A percentile compares a stretch with the other conserved stretches of the same genome.
Evolutionary conservation across 78 protist genomes (phyloP).

Genomic region (Neovahlkampfia damariscottae): DNA sequence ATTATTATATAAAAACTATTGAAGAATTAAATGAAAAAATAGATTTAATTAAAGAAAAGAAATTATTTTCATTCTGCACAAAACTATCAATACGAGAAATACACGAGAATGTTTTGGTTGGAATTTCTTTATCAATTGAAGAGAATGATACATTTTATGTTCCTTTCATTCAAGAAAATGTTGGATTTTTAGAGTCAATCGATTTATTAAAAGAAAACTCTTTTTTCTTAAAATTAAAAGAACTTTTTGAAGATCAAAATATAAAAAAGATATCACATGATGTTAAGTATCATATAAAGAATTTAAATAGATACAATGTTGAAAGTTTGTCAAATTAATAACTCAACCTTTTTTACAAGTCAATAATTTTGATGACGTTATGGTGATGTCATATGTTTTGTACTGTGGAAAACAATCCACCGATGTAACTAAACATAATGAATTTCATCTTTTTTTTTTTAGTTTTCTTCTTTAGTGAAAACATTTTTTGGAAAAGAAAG

Average conservation of each 20-base stretch:
- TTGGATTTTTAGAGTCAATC: neutral
- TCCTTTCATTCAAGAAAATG: neutral
- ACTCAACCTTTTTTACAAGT: too few species aligned
- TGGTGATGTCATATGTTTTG: slow-evolving; percentile 6
- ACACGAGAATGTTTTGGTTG: neutral
- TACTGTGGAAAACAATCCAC: neutral
- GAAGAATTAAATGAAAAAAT: too few species aligned
- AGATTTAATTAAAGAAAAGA: too few species aligned
- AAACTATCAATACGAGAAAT: neutral
- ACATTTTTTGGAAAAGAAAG: neutral
- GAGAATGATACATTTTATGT: neutral
- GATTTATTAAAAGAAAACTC: neutral
- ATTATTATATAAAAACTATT: too few species aligned
- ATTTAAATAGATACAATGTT: neutral
- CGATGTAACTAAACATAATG: neutral
- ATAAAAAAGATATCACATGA: neutral
- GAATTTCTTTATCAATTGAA: neutral
- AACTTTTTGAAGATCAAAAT: neutral
- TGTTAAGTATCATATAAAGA: neutral
- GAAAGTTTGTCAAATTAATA: too few species aligned
- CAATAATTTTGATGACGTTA: slow-evolving; percentile 3
- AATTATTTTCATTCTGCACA: neutral
- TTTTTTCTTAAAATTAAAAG: neutral
- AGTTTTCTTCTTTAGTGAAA: neutral
- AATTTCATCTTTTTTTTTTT: neutral